A percentile compares a stretch with the other conserved stretches of the same genome.
Conservation (phyloP, 306 rosid species). For the Betula pendula region DNA sequence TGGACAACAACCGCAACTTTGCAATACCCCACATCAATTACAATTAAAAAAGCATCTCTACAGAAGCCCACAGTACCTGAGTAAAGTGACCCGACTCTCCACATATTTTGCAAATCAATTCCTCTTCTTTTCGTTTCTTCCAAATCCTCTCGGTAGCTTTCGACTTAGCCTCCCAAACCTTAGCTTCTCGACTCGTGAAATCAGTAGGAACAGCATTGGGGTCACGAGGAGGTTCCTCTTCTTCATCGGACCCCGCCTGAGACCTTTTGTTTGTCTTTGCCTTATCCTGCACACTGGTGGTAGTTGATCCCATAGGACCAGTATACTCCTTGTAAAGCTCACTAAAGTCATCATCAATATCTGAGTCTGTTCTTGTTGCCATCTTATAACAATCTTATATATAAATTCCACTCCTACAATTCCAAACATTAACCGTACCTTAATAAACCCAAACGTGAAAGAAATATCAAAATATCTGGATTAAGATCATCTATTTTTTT, state of each 20-base stretch:
- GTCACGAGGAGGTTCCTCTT: conserved; percentile 70
- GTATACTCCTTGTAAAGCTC: conserved; percentile 98
- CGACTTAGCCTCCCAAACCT: conserved; percentile 99
- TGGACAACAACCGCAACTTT: neutral
- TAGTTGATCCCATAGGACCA: conserved; percentile 64
- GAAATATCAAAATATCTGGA: neutral
- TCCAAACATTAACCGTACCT: conserved; percentile 5
- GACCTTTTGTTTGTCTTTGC: conserved; percentile 71
- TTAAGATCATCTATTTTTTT: neutral
- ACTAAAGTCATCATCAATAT: conserved; percentile 79
- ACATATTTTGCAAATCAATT: conserved; percentile 93
- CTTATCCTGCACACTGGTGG: conserved; percentile 53
- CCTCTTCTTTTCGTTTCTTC: conserved; percentile 99
- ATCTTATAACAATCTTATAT: conserved; percentile 28
- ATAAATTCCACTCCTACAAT: conserved; percentile 35
- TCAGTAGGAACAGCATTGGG: conserved; percentile 98
- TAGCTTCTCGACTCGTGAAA: conserved; percentile 98
- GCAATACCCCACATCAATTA: neutral
- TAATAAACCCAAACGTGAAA: conserved; percentile 10
- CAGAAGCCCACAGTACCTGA: conserved; percentile 55
- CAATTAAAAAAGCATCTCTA: conserved; percentile 10
- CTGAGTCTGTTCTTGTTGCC: conserved; percentile 78
- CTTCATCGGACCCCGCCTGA: conserved; percentile 76
- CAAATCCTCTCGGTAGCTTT: conserved; percentile 98
- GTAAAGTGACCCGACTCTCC: conserved; percentile 98